Conservation (phyloP, 768 basidiomycete species). For the Leccinum disarticulatum region DNA sequence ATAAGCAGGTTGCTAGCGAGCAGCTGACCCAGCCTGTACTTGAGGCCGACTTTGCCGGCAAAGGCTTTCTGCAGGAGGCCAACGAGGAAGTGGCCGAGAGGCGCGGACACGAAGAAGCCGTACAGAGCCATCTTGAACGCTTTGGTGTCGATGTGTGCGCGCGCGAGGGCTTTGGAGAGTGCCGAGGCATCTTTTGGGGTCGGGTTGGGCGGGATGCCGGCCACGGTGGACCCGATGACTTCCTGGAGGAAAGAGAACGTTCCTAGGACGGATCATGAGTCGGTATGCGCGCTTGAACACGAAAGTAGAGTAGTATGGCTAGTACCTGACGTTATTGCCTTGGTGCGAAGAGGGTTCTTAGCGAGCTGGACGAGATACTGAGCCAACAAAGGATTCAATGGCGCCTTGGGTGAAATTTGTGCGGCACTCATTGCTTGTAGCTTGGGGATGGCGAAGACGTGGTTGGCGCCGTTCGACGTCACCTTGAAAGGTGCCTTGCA, state of each 20-base stretch:
- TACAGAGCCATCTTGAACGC: slow-evolving; percentile 84
- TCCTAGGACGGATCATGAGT: slow-evolving; percentile 30
- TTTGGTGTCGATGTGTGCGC: slow-evolving; percentile 60
- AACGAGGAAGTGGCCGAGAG: slow-evolving; percentile 73
- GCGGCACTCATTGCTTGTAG: slow-evolving; percentile 38
- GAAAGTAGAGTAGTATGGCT: not conserved
- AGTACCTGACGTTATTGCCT: slow-evolving; percentile 70
- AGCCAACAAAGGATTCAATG: slow-evolving; percentile 51
- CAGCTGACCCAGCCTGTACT: slow-evolving; percentile 68
- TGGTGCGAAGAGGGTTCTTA: slow-evolving; percentile 73
- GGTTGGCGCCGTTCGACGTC: not conserved
- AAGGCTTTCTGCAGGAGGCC: slow-evolving; percentile 74
- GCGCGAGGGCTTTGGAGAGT: slow-evolving; percentile 51
- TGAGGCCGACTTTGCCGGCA: slow-evolving; percentile 64
- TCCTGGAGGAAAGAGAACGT: slow-evolving; percentile 73
- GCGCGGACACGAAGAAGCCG: slow-evolving; percentile 82
- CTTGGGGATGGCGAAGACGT: not conserved
- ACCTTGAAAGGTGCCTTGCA: too few species aligned
- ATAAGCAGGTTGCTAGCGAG: slow-evolving; percentile 74
- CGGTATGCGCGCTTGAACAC: not conserved
- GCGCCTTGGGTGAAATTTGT: slow-evolving; percentile 17
- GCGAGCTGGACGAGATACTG: slow-evolving; percentile 70
- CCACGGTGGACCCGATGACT: slow-evolving; percentile 72
- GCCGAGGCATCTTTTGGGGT: slow-evolving; percentile 55
- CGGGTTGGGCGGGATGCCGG: slow-evolving; percentile 53